Base-by-base conservation (phyloP, 805 yeast genomes). In the Candida patagonica region DNA sequence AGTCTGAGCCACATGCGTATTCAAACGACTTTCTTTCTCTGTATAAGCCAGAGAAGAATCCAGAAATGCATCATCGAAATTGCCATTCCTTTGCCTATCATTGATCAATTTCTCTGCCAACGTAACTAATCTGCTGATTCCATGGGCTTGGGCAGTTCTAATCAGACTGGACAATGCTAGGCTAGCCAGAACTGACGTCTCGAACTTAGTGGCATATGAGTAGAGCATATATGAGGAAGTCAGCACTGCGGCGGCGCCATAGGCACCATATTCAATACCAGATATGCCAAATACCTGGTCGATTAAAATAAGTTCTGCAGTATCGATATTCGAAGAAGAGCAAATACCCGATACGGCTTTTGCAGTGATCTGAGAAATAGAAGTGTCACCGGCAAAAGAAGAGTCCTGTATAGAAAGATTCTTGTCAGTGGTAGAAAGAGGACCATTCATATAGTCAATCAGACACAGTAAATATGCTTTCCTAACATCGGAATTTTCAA, bases 401-500 rank as follows among this genome's bases (percentile, higher is more conserved):
- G 13, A 17, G 15, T 3, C 10, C 13, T 5, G 8, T 15, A 5
- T 13, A 7, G 31, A 17, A n/a, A 4, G 3, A 5, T 29, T 29
- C 16, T 20, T 29, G 8, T 29, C 31, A 8, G 16, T 10, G 5
- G 13, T 20, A 9, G 31, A 29, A 5, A 29, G 17, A 17, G 31
- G 31, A 20, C 17, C 16, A 12, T 6, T 10, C 3, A 10, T 29
- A 3, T 9, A 29, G 7, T 29, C 19, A 8, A 29, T 29, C 15
- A 29, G 16, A 4, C 20, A 9, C 13, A 15, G 16, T 15, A 29
- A 15, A 13, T 29, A 29, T 29, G 31, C 31, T 15, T 29, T 29
- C 19, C 31, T 12, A 13, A 57, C 48, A 7, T 46, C 48, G 13
- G 43, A 36, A 6, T 43, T 45, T 8, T 44, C 46, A 32, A 47